Conservation (phyloP, 225 moss, liverwort and hornwort genomes). For the Bryoerythrophyllum caledonicum region DNA sequence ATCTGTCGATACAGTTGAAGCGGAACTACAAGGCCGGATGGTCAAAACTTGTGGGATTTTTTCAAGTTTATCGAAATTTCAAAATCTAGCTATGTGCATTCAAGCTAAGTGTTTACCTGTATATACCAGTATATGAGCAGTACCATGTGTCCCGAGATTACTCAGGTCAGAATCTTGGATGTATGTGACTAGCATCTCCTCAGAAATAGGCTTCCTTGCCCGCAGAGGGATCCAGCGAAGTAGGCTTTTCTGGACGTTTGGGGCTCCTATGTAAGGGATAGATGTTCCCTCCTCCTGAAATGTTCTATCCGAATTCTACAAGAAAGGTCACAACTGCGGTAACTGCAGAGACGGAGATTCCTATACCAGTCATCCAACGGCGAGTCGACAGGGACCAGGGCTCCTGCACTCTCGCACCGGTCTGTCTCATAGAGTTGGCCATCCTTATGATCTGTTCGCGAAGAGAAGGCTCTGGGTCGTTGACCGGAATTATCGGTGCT, state of each 20-base stretch:
- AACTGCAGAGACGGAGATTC: conserved; percentile 28
- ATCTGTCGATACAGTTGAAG: conserved; percentile 24
- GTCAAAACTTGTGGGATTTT: conserved; percentile 31
- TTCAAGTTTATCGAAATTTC: conserved; percentile 22
- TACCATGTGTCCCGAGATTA: conserved; percentile 21
- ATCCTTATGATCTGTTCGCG: conserved; percentile 15
- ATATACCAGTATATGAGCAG: conserved; percentile 25
- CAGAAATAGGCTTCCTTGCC: conserved; percentile 24
- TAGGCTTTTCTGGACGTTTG: conserved; percentile 2
- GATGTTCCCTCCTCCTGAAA: conserved; percentile 33
- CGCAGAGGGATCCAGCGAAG: conserved; percentile 20
- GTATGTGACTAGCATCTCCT: conserved; percentile 16
- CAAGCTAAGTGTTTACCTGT: conserved; percentile 21
- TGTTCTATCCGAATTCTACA: conserved; percentile 23
- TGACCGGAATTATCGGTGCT: conserved; percentile 14
- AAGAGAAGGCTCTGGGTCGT: conserved; percentile 13
- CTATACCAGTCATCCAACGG: conserved; percentile 24
- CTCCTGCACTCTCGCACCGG: conserved; percentile 26
- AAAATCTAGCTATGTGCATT: conserved; percentile 27
- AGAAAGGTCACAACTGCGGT: conserved; percentile 13
- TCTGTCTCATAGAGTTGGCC: conserved; percentile 20
- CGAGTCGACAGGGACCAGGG: conserved; percentile 36
- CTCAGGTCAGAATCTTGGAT: conserved; percentile 21
- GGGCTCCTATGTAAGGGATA: conserved; percentile 29
- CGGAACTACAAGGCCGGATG: conserved; percentile 12